phyloP scores from a whole-genome alignment of 2,329 filamentous ascomycete genomes.

The Penicillium olsonii region DNA sequence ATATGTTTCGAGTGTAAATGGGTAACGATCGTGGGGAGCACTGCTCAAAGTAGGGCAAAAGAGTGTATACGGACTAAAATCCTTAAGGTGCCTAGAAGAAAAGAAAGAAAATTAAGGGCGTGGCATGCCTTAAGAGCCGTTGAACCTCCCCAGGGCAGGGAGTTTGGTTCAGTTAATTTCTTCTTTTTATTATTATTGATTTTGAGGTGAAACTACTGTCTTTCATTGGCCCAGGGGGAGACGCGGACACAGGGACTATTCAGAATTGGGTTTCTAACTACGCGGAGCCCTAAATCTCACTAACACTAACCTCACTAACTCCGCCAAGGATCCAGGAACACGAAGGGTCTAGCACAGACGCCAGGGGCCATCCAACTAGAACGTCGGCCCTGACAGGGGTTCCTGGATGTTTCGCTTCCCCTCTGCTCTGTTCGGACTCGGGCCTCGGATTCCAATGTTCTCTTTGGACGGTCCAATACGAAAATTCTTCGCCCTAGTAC shows the following conservation, averaged over 20 bases:
- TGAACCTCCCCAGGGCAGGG: constrained; percentile 11
- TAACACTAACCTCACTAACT: not conserved
- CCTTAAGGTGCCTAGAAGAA: constrained; percentile 16
- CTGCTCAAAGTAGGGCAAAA: constrained; percentile 22
- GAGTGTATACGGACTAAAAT: constrained; percentile 17
- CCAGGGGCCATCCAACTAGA: not conserved
- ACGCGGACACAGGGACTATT: constrained; percentile 20
- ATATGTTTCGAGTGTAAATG: constrained; percentile 16
- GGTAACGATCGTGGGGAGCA: constrained; percentile 33
- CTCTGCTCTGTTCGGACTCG: not conserved
- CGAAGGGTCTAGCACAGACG: constrained; percentile 11
- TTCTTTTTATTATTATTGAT: constrained; percentile 13
- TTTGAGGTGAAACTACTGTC: not conserved
- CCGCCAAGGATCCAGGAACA: constrained; percentile 1
- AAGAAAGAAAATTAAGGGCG: constrained; percentile 19
- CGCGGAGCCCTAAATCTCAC: constrained; percentile 10
- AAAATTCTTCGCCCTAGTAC: constrained; percentile 1
- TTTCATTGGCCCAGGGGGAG: constrained; percentile 15
- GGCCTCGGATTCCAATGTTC: not conserved
- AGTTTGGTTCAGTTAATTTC: not conserved
- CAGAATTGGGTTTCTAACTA: constrained; percentile 18
- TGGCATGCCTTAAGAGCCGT: constrained; percentile 23
- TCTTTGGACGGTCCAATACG: not conserved
- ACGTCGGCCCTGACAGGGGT: not conserved
- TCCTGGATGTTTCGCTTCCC: not conserved